Evolutionary conservation across 805 yeast genomes (phyloP).

Genomic region (Pichia deserticola): DNA sequence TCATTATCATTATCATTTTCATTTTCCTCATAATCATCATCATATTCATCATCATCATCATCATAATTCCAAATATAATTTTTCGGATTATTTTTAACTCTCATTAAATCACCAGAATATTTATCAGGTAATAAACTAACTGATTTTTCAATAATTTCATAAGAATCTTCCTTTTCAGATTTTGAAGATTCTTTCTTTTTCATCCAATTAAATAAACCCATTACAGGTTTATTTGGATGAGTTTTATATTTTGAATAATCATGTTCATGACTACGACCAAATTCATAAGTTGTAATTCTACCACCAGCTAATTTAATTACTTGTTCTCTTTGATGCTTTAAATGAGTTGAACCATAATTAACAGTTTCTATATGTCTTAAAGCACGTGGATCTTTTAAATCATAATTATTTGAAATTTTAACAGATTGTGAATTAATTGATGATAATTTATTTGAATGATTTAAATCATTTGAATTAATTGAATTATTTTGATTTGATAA

Average conservation of each 20-base stretch:
- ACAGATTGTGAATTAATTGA: neutral
- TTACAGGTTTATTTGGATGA: constrained; percentile 22
- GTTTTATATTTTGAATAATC: constrained; percentile 29
- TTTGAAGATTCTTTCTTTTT: constrained; percentile 23
- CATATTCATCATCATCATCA: constrained; percentile 26
- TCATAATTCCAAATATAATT: constrained; percentile 34
- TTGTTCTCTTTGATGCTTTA: constrained; percentile 21
- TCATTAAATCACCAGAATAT: constrained; percentile 28
- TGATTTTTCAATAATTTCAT: constrained; percentile 25
- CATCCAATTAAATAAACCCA: constrained; percentile 28
- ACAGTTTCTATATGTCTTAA: constrained; percentile 24
- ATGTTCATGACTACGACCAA: constrained; percentile 29
- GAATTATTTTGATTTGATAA: neutral
- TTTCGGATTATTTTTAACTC: constrained; percentile 30
- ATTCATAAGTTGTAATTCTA: constrained; percentile 23
- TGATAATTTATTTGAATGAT: neutral
- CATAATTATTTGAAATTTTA: neutral
- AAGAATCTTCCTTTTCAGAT: constrained; percentile 19
- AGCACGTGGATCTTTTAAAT: constrained; percentile 3
- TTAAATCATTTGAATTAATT: no score
- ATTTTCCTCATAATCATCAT: constrained; percentile 10
- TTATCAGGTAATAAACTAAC: constrained; percentile 31
- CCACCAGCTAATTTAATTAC: constrained; percentile 20
- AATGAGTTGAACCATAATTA: constrained; percentile 17
- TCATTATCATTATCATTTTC: neutral